Conservation (phyloP, 257 asterid species). For the Buddleja alternifolia region DNA sequence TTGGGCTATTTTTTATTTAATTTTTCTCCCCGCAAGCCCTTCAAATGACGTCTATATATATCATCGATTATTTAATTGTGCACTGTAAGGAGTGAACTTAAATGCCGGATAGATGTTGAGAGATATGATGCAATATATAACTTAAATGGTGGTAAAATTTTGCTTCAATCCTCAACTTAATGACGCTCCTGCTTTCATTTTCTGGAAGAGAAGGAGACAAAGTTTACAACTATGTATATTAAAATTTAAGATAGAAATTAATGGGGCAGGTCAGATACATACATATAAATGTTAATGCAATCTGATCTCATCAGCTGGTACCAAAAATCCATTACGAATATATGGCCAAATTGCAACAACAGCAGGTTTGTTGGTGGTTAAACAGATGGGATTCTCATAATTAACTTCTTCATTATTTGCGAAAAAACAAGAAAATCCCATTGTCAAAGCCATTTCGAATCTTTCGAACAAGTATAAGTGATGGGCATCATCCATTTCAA, state of each 20-base stretch:
- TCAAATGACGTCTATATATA: no score
- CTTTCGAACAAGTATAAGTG: no score
- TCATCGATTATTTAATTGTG: no score
- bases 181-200: not conserved
- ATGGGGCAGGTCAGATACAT: conserved; percentile 9
- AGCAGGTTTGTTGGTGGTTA: conserved; percentile 30
- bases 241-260: not conserved
- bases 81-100: no score
- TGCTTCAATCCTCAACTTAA: not conserved
- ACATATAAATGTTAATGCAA: conserved; percentile 26
- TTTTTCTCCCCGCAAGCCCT: no score
- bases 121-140: no score
- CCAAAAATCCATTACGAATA: conserved; percentile 30
- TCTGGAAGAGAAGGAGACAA: not conserved
- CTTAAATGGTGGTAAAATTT: no score
- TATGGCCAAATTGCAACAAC: conserved; percentile 23
- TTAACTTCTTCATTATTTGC: not conserved
- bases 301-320: conserved; percentile 21
- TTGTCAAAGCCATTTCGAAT: no score
- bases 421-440: not conserved
- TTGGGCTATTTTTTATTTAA: no score
- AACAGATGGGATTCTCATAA: conserved; percentile 2
- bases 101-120: no score
- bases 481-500: no score
- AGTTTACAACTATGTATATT: not conserved